A percentile compares a stretch with the other conserved stretches of the same genome.
phyloP scores from a whole-genome alignment of 441 rosid genomes.

The Metrosideros polymorpha region DNA sequence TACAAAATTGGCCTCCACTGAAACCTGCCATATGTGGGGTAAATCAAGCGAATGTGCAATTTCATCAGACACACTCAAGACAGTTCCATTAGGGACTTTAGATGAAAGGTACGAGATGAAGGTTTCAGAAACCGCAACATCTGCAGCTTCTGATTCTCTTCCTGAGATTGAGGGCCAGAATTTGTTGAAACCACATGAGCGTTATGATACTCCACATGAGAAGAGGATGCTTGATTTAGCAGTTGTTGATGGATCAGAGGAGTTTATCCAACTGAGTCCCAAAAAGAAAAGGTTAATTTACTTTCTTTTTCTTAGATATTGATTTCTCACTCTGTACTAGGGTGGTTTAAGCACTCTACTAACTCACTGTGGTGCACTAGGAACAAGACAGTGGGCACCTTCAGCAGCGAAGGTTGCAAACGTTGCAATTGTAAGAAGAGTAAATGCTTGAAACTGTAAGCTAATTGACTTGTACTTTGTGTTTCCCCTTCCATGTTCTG shows the following conservation, averaged over 20 bases:
- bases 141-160: constrained; percentile 21
- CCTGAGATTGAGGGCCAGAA: constrained; percentile 7
- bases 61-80: constrained; percentile 10
- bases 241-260: constrained; percentile 24
- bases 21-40: constrained; percentile 3
- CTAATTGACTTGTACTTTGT: not conserved
- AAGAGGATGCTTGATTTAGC: constrained; percentile 25
- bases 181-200: constrained; percentile 5
- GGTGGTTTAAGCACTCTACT: not conserved
- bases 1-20: not conserved
- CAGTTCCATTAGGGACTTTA: constrained; percentile 6
- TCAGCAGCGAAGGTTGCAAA: constrained; percentile 37
- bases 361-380: constrained; percentile 13
- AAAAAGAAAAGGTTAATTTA: constrained; percentile 39
- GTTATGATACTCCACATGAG: constrained; percentile 12
- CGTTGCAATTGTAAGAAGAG: constrained; percentile 61
- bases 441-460: constrained; percentile 70
- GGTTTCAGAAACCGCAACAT: constrained; percentile 17
- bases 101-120: constrained; percentile 14
- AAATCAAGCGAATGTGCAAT: constrained; percentile 2
- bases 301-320: not conserved
- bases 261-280: constrained; percentile 25
- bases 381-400: constrained; percentile 24
- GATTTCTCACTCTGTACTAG: not conserved
- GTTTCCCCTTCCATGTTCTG: not conserved